Evolutionary conservation across 805 yeast genomes (phyloP).

Genomic region (Hanseniaspora occidentalis): DNA sequence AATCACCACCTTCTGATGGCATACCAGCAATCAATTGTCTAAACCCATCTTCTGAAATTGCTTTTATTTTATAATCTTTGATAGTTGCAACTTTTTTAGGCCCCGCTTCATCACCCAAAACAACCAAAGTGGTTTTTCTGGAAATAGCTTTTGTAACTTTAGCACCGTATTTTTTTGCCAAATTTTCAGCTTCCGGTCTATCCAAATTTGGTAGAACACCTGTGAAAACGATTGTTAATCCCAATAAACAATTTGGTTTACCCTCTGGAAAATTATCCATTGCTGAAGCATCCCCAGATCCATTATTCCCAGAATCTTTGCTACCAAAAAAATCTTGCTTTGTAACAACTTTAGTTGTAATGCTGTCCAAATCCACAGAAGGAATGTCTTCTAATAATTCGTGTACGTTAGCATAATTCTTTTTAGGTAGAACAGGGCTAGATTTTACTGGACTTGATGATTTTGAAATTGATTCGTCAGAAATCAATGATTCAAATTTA

Average conservation of each 20-base stretch:
- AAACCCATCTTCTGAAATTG: constrained; percentile 81
- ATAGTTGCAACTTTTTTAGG: constrained; percentile 86
- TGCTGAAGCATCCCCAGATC: constrained; percentile 10
- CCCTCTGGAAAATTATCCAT: constrained; percentile 59
- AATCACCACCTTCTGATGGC: constrained; percentile 89
- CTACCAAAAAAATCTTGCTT: constrained; percentile 43
- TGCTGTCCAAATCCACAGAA: constrained; percentile 53
- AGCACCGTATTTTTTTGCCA: constrained; percentile 85
- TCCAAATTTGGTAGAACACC: constrained; percentile 75
- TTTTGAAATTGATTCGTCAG: too few relatives aligned
- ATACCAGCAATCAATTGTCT: constrained; percentile 55
- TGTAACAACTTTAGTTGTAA: constrained; percentile 36
- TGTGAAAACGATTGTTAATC: constrained; percentile 86
- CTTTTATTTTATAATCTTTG: constrained; percentile 57
- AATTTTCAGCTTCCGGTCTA: constrained; percentile 58
- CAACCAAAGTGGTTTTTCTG: constrained; percentile 76
- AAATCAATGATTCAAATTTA: too few relatives aligned
- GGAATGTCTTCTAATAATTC: constrained; percentile 54
- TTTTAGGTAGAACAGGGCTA: constrained; percentile 2
- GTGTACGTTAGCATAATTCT: constrained; percentile 30
- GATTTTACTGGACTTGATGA: constrained; percentile 3
- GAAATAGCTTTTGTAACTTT: constrained; percentile 78
- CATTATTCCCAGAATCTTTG: constrained; percentile 30
- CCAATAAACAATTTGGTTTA: constrained; percentile 72
- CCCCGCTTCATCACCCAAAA: constrained; percentile 92